Conservation (phyloP, 495 filamentous ascomycete species). For the Aspergillus egyptiacus region DNA sequence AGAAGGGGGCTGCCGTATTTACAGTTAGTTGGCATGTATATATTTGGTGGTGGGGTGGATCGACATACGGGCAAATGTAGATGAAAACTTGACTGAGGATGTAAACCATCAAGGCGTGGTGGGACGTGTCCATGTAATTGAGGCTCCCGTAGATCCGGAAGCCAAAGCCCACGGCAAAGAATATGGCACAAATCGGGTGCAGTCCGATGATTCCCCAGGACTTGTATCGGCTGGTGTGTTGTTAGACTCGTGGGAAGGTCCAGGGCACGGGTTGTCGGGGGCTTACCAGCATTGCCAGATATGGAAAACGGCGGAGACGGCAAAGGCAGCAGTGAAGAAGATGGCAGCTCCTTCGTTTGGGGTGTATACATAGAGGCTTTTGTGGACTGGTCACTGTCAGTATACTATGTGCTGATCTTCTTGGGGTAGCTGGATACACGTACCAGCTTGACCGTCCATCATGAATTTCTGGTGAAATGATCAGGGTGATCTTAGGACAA, state of each 20-base stretch:
- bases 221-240: conserved; percentile 23
- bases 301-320: conserved; percentile 44
- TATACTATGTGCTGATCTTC: too few species aligned
- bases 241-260: not conserved
- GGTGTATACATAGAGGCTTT: conserved; percentile 53
- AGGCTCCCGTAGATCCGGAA: conserved; percentile 39
- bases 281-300: conserved; percentile 52
- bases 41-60: not conserved
- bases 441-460: too few species aligned
- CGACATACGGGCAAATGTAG: conserved; percentile 50
- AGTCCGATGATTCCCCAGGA: conserved; percentile 37
- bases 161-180: conserved; percentile 46
- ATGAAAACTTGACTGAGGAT: conserved; percentile 48
- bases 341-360: conserved; percentile 58
- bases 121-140: conserved; percentile 23
- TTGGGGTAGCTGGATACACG: too few species aligned
- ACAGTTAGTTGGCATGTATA: not conserved
- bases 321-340: conserved; percentile 50
- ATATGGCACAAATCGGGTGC: conserved; percentile 22
- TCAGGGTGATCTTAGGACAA: too few species aligned
- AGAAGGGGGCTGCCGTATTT: conserved; percentile 47
- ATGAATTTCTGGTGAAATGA: too few species aligned
- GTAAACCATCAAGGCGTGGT: conserved; percentile 39
- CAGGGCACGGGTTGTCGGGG: not conserved
- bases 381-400: not conserved